Conservation (phyloP, 2,329 filamentous ascomycete species). For the Aspergillus fijiensis region DNA sequence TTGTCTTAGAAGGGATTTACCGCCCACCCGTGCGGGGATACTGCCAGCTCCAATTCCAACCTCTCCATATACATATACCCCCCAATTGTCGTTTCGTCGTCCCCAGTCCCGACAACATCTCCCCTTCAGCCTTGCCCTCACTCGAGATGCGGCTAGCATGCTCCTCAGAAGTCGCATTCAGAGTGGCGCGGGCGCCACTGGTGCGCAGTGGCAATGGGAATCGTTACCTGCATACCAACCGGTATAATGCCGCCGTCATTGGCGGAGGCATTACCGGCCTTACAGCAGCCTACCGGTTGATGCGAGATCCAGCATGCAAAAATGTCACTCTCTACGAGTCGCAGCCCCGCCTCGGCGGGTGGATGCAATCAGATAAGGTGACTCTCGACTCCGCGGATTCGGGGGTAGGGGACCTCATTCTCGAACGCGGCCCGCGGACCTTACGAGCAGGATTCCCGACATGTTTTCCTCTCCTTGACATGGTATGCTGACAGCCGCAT, state of each 20-base stretch:
- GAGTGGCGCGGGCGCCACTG: conserved; percentile 21
- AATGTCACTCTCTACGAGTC: conserved; percentile 82
- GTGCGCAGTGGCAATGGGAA: conserved; percentile 16
- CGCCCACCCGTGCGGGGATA: not conserved
- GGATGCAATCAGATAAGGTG: conserved; percentile 69
- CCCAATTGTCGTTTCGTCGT: not conserved
- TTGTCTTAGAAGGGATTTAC: not conserved
- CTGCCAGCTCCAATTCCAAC: not conserved
- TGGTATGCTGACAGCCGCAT: conserved; percentile 54
- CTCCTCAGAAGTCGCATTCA: conserved; percentile 23
- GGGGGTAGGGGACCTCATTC: conserved; percentile 63
- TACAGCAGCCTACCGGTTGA: conserved; percentile 73
- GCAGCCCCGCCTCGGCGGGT: conserved; percentile 70
- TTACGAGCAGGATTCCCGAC: conserved; percentile 60
- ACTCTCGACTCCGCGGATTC: conserved; percentile 33
- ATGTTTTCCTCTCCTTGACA: conserved; percentile 65
- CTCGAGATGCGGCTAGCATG: conserved; percentile 31
- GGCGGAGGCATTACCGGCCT: conserved; percentile 84
- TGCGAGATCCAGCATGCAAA: conserved; percentile 63
- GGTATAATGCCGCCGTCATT: conserved; percentile 62
- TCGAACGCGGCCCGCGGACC: conserved; percentile 82
- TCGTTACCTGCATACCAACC: conserved; percentile 23
- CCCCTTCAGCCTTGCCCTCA: conserved; percentile 5
- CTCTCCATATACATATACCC: not conserved
- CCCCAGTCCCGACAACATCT: not conserved